A percentile compares a stretch with the other conserved stretches of the same genome.
Conservation (phyloP, 345 rosid species). For the Zanthoxylum bungeanum region DNA sequence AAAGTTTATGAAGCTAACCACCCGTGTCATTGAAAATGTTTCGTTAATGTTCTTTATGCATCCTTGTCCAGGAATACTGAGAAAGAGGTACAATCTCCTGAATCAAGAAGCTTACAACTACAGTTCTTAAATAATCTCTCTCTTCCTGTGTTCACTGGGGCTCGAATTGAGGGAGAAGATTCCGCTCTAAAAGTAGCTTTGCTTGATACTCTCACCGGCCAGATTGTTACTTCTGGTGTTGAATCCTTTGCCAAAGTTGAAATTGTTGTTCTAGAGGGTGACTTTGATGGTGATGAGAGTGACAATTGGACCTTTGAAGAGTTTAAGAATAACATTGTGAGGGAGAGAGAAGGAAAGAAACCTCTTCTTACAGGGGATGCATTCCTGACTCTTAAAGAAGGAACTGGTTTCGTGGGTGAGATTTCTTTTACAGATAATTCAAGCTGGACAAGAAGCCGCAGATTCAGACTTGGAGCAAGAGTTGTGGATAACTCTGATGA, state of each 20-base stretch:
- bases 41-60: slow-evolving; percentile 11
- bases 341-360: slow-evolving; percentile 95
- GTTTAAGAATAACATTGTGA: slow-evolving; percentile 79
- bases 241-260: slow-evolving; percentile 79
- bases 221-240: slow-evolving; percentile 54
- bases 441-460: slow-evolving; percentile 99
- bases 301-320: slow-evolving; percentile 76
- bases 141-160: slow-evolving; percentile 92
- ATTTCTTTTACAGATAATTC: slow-evolving; percentile 96
- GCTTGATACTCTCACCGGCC: slow-evolving; percentile 59
- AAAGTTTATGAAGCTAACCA: not conserved
- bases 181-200: slow-evolving; percentile 63
- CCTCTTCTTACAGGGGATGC: slow-evolving; percentile 85
- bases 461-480: slow-evolving; percentile 86
- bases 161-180: slow-evolving; percentile 90
- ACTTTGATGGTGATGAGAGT: slow-evolving; percentile 70
- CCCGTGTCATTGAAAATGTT: not conserved
- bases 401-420: slow-evolving; percentile 61
- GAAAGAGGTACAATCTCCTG: slow-evolving; percentile 53
- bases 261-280: slow-evolving; percentile 90
- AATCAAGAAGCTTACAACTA: slow-evolving; percentile 63
- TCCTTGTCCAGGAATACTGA: slow-evolving; percentile 55
- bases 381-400: slow-evolving; percentile 61
- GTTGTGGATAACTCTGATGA: slow-evolving; percentile 63
- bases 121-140: slow-evolving; percentile 66